These are phyloP conservation scores for Niveomyces coronatus DNA, from an alignment of 2,329 filamentous ascomycete genomes.

Conservation along the genomic window DNA sequence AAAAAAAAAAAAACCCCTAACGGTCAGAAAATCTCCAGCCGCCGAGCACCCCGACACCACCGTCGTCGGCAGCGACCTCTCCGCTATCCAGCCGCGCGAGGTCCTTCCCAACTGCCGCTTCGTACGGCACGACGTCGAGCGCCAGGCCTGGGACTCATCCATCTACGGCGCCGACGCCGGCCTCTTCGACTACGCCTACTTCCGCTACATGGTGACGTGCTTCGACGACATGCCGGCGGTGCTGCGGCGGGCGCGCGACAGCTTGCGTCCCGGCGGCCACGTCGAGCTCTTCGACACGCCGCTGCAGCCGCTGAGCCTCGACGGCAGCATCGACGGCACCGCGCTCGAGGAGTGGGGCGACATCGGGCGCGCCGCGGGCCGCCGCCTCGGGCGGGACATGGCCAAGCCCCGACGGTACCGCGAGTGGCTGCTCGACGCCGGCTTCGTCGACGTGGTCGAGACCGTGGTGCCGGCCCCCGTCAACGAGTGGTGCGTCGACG, in stretches of 20 bases:
- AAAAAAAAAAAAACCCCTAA: neutral
- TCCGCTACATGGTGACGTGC: slow-evolving; percentile 38
- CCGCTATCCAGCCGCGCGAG: slow-evolving; percentile 31
- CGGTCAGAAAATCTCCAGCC: neutral
- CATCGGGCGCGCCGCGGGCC: slow-evolving; percentile 6
- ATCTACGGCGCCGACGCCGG: too few relatives aligned
- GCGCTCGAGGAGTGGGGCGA: slow-evolving; percentile 15
- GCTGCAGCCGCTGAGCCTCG: slow-evolving; percentile 14
- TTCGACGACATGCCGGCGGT: slow-evolving; percentile 39
- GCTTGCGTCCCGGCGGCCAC: slow-evolving; percentile 30
- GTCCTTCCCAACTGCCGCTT: slow-evolving; percentile 6
- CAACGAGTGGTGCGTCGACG: slow-evolving; percentile 21
- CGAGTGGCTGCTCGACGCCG: slow-evolving; percentile 20
- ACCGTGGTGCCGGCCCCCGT: slow-evolving; percentile 17
- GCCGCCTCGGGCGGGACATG: slow-evolving; percentile 18
- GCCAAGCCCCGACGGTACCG: slow-evolving; percentile 15
- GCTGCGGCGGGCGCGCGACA: slow-evolving; percentile 33
- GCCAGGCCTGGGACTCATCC: slow-evolving; percentile 9
- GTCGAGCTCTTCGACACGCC: slow-evolving; percentile 28
- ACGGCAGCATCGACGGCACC: slow-evolving; percentile 3
- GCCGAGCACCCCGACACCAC: slow-evolving; percentile 5
- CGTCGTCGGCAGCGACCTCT: slow-evolving; percentile 20
- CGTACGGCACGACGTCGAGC: slow-evolving; percentile 7
- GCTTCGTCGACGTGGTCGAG: slow-evolving; percentile 23
- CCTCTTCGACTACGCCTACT: slow-evolving; percentile 45